Evolutionary conservation across 331 rosid genomes (phyloP).

Genomic region (Erythrophleum ivorense): DNA sequence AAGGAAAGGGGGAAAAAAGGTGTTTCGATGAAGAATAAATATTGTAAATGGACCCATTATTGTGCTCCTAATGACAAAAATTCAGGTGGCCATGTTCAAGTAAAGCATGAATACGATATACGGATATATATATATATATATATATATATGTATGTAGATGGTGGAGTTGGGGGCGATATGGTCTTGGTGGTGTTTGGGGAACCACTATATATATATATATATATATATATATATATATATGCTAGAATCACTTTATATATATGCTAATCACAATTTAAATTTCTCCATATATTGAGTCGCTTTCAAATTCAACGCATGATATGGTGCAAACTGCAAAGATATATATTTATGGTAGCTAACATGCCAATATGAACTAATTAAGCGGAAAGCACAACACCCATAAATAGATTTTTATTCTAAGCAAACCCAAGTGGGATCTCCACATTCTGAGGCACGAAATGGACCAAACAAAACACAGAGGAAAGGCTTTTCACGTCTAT

Average conservation of each 20-base stretch:
- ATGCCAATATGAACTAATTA: neutral
- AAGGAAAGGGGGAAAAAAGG: neutral
- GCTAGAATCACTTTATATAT: too few relatives aligned
- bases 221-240: neutral
- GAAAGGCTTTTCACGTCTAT: conserved; percentile 20
- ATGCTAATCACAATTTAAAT: neutral
- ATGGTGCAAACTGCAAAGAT: neutral
- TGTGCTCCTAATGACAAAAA: neutral
- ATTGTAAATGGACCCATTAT: neutral
- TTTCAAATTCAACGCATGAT: conserved; percentile 21
- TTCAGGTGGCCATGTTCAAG: neutral
- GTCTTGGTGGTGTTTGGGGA: neutral
- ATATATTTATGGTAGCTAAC: neutral
- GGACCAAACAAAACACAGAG: neutral
- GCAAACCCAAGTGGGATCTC: conserved; percentile 21
- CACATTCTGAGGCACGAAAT: neutral
- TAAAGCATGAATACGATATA: conserved; percentile 9
- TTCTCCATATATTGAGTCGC: neutral
- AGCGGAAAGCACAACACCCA: neutral
- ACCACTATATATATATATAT: neutral
- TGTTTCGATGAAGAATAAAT: neutral
- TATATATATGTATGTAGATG: neutral
- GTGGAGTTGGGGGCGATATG: conserved; percentile 4
- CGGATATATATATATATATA: too few relatives aligned
- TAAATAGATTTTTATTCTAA: conserved; percentile 1